Percentiles rank a stretch among this genome's conserved stretches.
phyloP scores from a whole-genome alignment of 805 yeast genomes.

The Candida chauliodis region DNA sequence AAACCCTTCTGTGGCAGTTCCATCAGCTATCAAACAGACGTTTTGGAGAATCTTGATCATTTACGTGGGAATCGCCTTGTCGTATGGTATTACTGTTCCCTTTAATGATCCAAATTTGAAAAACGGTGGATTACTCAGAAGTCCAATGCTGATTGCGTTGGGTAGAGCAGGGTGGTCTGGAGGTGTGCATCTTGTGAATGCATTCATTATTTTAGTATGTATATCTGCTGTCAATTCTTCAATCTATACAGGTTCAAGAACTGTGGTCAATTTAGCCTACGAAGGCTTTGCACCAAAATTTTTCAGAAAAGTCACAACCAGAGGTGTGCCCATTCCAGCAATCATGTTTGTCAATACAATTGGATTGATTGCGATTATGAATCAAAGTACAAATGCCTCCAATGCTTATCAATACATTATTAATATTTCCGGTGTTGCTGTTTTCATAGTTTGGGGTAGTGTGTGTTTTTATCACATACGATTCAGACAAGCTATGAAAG shows the following conservation, averaged over 20 bases:
- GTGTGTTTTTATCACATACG: slow-evolving; percentile 55
- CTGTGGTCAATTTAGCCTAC: slow-evolving; percentile 60
- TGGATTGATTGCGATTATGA: slow-evolving; percentile 56
- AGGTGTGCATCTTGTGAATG: slow-evolving; percentile 53
- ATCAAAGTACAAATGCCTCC: slow-evolving; percentile 54
- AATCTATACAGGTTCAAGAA: slow-evolving; percentile 65
- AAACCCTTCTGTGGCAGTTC: slow-evolving; percentile 56
- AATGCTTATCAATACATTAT: slow-evolving; percentile 59
- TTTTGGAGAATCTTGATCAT: slow-evolving; percentile 51
- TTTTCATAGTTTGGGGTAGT: slow-evolving; percentile 65
- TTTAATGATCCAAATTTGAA: slow-evolving; percentile 45
- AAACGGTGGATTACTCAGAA: slow-evolving; percentile 41
- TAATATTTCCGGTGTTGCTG: slow-evolving; percentile 62
- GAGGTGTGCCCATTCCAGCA: slow-evolving; percentile 66
- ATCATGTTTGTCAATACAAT: slow-evolving; percentile 51
- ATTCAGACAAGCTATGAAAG: slow-evolving; percentile 45
- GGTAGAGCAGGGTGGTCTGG: slow-evolving; percentile 39
- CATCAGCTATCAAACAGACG: slow-evolving; percentile 54
- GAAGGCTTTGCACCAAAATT: slow-evolving; percentile 59
- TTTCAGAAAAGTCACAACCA: slow-evolving; percentile 47
- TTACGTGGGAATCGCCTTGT: slow-evolving; percentile 51
- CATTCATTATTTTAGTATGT: slow-evolving; percentile 61
- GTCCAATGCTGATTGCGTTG: slow-evolving; percentile 39
- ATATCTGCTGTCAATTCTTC: slow-evolving; percentile 69
- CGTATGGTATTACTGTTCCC: slow-evolving; percentile 59